A percentile compares a stretch with the other conserved stretches of the same genome.
These are phyloP conservation scores for Aphanomyces euteiches DNA, from an alignment of 352 stramenopile genomes.

Conservation along the genomic window DNA sequence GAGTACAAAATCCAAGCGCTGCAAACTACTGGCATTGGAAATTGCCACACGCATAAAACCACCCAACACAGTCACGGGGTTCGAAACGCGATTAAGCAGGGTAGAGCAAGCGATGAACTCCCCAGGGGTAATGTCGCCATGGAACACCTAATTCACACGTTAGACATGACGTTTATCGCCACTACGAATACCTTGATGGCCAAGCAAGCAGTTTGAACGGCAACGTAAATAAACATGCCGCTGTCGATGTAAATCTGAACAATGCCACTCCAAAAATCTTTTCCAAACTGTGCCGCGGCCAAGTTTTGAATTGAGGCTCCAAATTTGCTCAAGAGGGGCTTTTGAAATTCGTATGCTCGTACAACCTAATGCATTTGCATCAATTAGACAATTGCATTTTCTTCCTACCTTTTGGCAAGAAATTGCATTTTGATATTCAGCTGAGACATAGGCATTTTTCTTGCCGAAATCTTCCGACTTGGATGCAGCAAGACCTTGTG, in stretches of 20 bases:
- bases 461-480: conserved; percentile 25
- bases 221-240: conserved; percentile 27
- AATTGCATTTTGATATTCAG: conserved; percentile 30
- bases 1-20: conserved; percentile 17
- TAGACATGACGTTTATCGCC: neutral
- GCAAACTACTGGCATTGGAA: conserved; percentile 24
- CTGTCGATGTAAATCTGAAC: conserved; percentile 28
- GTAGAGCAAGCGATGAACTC: conserved; percentile 21
- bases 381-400: neutral
- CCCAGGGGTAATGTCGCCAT: conserved; percentile 23
- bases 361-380: conserved; percentile 11
- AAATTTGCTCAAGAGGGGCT: conserved; percentile 16
- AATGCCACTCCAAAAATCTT: conserved; percentile 29
- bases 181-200: conserved; percentile 4
- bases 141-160: conserved; percentile 19
- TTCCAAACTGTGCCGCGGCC: conserved; percentile 13
- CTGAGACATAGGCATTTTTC: conserved; percentile 14
- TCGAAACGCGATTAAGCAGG: conserved; percentile 22
- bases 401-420: conserved; percentile 24
- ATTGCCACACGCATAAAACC: conserved; percentile 30
- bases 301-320: conserved; percentile 9
- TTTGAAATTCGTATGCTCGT: conserved; percentile 20
- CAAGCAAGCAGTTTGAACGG: conserved; percentile 15
- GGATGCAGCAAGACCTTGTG: conserved; percentile 1
- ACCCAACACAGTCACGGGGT: conserved; percentile 23